phyloP scores from a whole-genome alignment of 345 rosid genomes.

The Gossypium arboreum region DNA sequence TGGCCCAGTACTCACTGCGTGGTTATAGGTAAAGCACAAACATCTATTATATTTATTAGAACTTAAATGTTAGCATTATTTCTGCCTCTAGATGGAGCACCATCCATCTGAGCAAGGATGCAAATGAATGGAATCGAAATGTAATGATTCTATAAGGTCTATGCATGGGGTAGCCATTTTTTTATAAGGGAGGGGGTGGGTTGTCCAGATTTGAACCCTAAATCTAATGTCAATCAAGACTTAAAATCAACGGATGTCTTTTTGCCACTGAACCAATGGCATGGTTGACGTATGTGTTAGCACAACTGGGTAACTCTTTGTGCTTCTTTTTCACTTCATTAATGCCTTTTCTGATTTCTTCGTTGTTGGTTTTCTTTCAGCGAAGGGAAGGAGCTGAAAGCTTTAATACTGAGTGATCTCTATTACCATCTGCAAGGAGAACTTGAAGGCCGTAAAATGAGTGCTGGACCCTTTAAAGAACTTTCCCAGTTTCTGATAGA shows the following conservation, averaged over 20 bases:
- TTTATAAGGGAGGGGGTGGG: too few relatives aligned
- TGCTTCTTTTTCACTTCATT: neutral
- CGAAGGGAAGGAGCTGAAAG: conserved; percentile 62
- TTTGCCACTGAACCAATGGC: too few relatives aligned
- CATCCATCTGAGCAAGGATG: neutral
- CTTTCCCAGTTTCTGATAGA: conserved; percentile 63
- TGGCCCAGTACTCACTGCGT: conserved; percentile 55
- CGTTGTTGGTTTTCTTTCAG: conserved; percentile 40
- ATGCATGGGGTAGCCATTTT: neutral
- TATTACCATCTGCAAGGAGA: conserved; percentile 86
- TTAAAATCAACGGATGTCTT: too few relatives aligned
- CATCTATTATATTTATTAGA: conserved; percentile 3
- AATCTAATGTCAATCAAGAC: too few relatives aligned
- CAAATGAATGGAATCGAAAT: neutral
- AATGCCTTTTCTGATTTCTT: neutral
- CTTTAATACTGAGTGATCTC: conserved; percentile 62
- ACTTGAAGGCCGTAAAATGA: conserved; percentile 77
- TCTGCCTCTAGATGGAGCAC: neutral
- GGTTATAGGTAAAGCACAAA: conserved; percentile 63
- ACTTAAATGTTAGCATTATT: neutral
- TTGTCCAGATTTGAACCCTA: too few relatives aligned
- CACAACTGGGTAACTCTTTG: neutral
- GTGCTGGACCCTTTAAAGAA: conserved; percentile 82
- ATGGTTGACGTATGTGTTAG: too few relatives aligned
- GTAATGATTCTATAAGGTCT: neutral